phyloP scores from a whole-genome alignment of 257 asterid species.

The Sherardia arvensis region DNA sequence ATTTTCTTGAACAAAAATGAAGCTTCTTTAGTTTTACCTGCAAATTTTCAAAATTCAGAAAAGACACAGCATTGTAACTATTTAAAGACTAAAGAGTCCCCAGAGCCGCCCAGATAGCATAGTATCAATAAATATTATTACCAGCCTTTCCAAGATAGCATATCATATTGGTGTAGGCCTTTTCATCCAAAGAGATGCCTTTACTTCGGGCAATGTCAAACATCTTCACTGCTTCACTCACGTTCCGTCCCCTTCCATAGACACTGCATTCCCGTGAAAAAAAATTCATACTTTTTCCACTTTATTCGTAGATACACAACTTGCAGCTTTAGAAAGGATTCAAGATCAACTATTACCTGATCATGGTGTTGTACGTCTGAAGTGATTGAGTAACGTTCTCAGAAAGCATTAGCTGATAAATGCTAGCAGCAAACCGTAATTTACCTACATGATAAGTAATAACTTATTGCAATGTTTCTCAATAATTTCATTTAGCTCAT shows the following conservation, averaged over 20 bases:
- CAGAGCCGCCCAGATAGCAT: not conserved
- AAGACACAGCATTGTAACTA: not conserved
- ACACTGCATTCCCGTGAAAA: conserved; percentile 45
- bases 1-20: conserved; percentile 57
- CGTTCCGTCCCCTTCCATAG: conserved; percentile 68
- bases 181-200: conserved; percentile 74
- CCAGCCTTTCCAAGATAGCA: conserved; percentile 88
- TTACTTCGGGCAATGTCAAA: conserved; percentile 49
- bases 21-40: conserved; percentile 75
- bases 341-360: conserved; percentile 45
- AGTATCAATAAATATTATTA: conserved; percentile 16
- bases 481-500: conserved; percentile 5
- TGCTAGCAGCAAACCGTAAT: conserved; percentile 54
- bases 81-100: not conserved
- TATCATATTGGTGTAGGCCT: conserved; percentile 77
- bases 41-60: conserved; percentile 13
- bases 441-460: conserved; percentile 50
- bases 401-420: conserved; percentile 72
- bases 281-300: conserved; percentile 11
- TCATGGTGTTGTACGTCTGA: conserved; percentile 89
- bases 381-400: conserved; percentile 49
- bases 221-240: conserved; percentile 64
- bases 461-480: conserved; percentile 14
- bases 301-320: conserved; percentile 3
- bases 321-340: conserved; percentile 5